A percentile compares a stretch with the other conserved stretches of the same genome.
Conservation (phyloP, 345 rosid species). For the Hibiscus tridactylites region DNA sequence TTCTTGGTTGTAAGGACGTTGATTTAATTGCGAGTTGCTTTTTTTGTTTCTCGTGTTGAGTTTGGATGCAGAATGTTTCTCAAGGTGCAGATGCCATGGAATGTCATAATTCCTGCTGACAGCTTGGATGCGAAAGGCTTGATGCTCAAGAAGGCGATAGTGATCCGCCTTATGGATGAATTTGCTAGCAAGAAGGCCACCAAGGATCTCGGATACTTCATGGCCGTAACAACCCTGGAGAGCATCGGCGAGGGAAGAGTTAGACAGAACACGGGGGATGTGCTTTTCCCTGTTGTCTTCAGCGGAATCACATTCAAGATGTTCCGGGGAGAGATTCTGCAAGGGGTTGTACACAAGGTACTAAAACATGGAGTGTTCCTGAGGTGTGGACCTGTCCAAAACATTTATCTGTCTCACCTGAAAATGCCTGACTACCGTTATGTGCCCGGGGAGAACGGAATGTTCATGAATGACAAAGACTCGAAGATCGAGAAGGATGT, state of each 20-base stretch:
- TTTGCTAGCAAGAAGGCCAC: slow-evolving; percentile 58
- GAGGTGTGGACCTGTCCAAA: slow-evolving; percentile 61
- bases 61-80: slow-evolving; percentile 46
- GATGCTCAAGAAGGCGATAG: slow-evolving; percentile 59
- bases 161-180: slow-evolving; percentile 48
- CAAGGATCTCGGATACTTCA: slow-evolving; percentile 63
- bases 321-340: slow-evolving; percentile 66
- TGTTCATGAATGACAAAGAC: slow-evolving; percentile 53
- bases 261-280: slow-evolving; percentile 60
- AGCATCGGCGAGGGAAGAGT: slow-evolving; percentile 72
- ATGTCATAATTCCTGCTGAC: slow-evolving; percentile 67
- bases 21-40: background rate
- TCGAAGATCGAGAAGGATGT: slow-evolving; percentile 54
- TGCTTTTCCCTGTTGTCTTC: slow-evolving; percentile 68
- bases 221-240: slow-evolving; percentile 50
- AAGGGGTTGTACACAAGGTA: slow-evolving; percentile 65
- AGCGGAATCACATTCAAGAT: slow-evolving; percentile 71
- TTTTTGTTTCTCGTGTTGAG: background rate
- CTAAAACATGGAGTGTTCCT: slow-evolving; percentile 79
- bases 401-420: slow-evolving; percentile 40
- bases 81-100: slow-evolving; percentile 68
- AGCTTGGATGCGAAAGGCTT: slow-evolving; percentile 57
- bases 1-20: background rate
- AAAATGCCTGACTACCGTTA: slow-evolving; percentile 67
- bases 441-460: slow-evolving; percentile 58